A percentile compares a stretch with the other conserved stretches of the same genome.
Evolutionary conservation across 805 yeast genomes (phyloP).

Genomic region (Sugiyamaella valdiviana): DNA sequence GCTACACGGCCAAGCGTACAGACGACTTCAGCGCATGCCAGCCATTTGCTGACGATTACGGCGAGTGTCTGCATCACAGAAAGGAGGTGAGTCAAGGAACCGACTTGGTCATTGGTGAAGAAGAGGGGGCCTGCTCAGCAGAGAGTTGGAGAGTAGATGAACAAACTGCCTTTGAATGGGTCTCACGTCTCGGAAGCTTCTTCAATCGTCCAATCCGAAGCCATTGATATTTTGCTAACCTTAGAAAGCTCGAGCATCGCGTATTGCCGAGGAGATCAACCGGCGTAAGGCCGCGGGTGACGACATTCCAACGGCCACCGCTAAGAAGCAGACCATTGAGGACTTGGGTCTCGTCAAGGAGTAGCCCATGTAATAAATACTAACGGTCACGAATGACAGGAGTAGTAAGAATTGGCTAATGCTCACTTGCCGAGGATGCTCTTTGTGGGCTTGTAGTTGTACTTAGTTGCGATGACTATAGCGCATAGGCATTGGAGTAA

Average conservation of each 20-base stretch:
- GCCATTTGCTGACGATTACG: constrained; percentile 42
- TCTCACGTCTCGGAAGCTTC: too few species aligned
- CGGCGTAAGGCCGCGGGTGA: constrained; percentile 21
- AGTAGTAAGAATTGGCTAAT: too few species aligned
- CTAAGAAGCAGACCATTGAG: constrained; percentile 23
- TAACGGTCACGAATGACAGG: not conserved
- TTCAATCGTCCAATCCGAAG: too few species aligned
- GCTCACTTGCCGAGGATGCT: too few species aligned
- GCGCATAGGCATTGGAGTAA: too few species aligned
- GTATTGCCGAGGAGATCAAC: constrained; percentile 26
- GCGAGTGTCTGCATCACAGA: constrained; percentile 45
- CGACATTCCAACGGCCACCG: constrained; percentile 19
- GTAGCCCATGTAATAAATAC: constrained; percentile 1
- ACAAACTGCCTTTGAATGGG: too few species aligned
- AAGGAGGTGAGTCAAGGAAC: constrained; percentile 38
- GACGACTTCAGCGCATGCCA: constrained; percentile 35
- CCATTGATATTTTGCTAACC: too few species aligned
- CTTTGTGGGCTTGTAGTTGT: too few species aligned
- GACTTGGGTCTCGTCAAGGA: constrained; percentile 22
- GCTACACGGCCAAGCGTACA: constrained; percentile 39
- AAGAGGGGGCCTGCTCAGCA: not conserved
- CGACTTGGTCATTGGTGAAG: not conserved
- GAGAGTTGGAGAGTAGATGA: too few species aligned
- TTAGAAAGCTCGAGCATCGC: constrained; percentile 25
- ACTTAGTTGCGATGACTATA: too few species aligned